Evolutionary conservation across 352 stramenopile species (phyloP).

Genomic region (Pythium dissimile): DNA sequence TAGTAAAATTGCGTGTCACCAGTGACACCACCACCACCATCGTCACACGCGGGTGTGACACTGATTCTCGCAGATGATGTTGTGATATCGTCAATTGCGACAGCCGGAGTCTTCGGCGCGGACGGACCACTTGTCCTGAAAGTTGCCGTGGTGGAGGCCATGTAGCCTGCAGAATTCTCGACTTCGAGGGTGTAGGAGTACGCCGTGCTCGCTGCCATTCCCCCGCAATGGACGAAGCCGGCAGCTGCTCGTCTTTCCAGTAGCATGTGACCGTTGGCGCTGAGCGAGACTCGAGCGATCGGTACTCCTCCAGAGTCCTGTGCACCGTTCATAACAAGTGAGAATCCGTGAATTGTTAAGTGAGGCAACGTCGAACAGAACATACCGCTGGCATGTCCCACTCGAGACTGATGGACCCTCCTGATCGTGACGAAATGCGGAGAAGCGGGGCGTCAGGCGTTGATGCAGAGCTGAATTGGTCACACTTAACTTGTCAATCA

Average conservation of each 20-base stretch:
- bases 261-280: constrained; percentile 23
- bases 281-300: constrained; percentile 36
- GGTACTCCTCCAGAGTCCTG: constrained; percentile 41
- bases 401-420: constrained; percentile 33
- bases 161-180: constrained; percentile 36
- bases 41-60: constrained; percentile 30
- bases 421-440: constrained; percentile 14
- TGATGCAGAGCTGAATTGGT: constrained; percentile 19
- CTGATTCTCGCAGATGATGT: constrained; percentile 15
- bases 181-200: constrained; percentile 47
- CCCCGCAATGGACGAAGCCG: constrained; percentile 34
- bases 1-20: constrained; percentile 9
- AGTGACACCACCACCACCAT: constrained; percentile 18
- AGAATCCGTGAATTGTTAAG: background rate
- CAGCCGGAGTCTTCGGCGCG: constrained; percentile 6
- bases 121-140: constrained; percentile 25
- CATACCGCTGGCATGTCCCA: constrained; percentile 36
- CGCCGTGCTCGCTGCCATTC: constrained; percentile 13
- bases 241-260: constrained; percentile 21
- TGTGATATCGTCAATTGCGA: constrained; percentile 10
- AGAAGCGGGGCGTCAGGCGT: constrained; percentile 27
- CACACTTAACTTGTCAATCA: constrained; percentile 1
- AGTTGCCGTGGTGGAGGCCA: constrained; percentile 16
- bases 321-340: background rate
- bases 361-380: background rate